These are phyloP conservation scores for Beta lomatogona DNA, from an alignment of 179 eudicot species.

Conservation along the genomic window DNA sequence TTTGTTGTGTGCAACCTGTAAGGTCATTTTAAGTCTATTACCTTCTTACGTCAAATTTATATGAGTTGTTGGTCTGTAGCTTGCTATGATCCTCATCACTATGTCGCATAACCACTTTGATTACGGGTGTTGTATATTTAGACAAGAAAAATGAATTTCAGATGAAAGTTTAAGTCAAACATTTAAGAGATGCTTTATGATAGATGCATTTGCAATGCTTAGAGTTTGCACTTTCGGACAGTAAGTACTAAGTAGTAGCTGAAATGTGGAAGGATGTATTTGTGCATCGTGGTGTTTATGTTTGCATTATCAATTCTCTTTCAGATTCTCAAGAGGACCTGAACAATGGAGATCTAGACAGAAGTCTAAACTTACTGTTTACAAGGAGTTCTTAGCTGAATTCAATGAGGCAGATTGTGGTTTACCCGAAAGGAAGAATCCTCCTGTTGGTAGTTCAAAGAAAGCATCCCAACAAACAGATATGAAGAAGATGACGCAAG, in stretches of 20 bases:
- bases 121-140: not conserved
- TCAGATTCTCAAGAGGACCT: constrained; percentile 43
- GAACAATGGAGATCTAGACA: constrained; percentile 52
- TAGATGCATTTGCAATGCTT: not conserved
- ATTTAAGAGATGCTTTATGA: not conserved
- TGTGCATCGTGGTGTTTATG: too few relatives aligned
- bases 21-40: not conserved
- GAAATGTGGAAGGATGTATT: too few relatives aligned
- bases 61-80: constrained; percentile 7
- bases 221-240: not conserved
- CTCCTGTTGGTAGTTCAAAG: constrained; percentile 4
- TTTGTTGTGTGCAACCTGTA: not conserved
- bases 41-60: not conserved
- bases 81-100: not conserved
- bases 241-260: too few relatives aligned
- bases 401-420: constrained; percentile 26
- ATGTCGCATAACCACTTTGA: not conserved
- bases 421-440: constrained; percentile 31
- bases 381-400: constrained; percentile 44
- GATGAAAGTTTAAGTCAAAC: not conserved
- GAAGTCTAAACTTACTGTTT: constrained; percentile 44
- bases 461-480: too few relatives aligned
- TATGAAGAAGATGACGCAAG: too few relatives aligned
- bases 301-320: constrained; percentile 1
- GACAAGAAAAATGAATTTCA: not conserved